Base-by-base conservation (phyloP, 768 basidiomycete species). In the Tylopilus balloui region DNA sequence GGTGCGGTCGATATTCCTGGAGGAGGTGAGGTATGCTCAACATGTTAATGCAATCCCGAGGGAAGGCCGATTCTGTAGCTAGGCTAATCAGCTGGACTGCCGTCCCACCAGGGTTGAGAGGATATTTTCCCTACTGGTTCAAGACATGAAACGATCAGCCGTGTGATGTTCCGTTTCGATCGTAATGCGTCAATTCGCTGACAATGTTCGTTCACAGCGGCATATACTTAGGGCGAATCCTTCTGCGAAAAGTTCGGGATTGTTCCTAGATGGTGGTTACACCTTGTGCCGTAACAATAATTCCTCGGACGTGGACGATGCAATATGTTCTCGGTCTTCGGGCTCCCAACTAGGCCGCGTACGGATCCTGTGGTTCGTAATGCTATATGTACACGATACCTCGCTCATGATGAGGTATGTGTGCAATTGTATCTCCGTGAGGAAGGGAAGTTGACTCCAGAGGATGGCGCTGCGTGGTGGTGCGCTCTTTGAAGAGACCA, bases 301-400 rank as follows among this genome's bases (percentile, higher is more conserved):
- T 25, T 28, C 15, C 41, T 45, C 13, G 6, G 34, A n/a, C 15
- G 12, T 12, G 42, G 12, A 52, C 14, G 0, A 23, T 27, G 7
- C n/a, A 8, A 34, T 10, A 4, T 29, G 13, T 42, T 36, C 11
- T 29, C 27, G 65, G 62, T 71, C 13, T 55, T 66, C 2, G 70
- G n/a, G n/a, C n/a, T n/a, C n/a, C n/a, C n/a, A n/a, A n/a, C 70
- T 9, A 68, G 46, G 42, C 60, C 61, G 5, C 61, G 67, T 3
- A 55, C n/a, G n/a, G n/a, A n/a, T n/a, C n/a, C n/a, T n/a, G n/a
- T 69, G 35, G 15, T 71, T 21, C 63, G 70, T 23, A 60, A 69
- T 21, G 65, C 68, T 4, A 71, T 71, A n/a, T n/a, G n/a, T n/a
- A n/a, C n/a, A n/a, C n/a, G n/a, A n/a, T 70, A 65, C 42, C 59